phyloP scores from a whole-genome alignment of 1,284 basidiomycete genomes.

The Cystobasidium pallidum region DNA sequence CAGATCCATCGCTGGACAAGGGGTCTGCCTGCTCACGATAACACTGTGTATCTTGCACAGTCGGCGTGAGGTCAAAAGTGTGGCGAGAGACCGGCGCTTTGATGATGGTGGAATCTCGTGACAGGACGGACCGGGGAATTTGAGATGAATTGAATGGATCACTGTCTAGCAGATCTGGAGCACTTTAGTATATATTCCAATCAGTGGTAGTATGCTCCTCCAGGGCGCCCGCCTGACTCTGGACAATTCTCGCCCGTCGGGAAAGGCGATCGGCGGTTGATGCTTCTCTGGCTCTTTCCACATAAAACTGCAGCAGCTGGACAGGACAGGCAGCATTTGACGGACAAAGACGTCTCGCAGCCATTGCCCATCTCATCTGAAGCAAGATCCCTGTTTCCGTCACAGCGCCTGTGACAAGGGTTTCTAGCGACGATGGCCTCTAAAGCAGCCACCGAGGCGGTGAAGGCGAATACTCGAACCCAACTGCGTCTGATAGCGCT shows the following conservation, averaged over 20 bases:
- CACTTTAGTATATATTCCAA: too few relatives aligned
- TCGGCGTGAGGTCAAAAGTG: constrained; percentile 2
- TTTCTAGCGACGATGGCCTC: constrained; percentile 19
- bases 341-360: too few relatives aligned
- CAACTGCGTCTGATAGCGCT: constrained; percentile 41
- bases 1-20: constrained; percentile 9
- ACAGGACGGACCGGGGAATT: background rate
- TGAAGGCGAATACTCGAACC: constrained; percentile 24
- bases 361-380: background rate
- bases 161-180: too few relatives aligned
- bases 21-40: background rate
- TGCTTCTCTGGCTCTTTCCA: background rate
- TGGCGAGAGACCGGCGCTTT: background rate
- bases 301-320: background rate
- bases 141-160: background rate
- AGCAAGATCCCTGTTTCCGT: background rate
- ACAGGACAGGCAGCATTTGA: background rate
- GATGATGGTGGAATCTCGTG: background rate
- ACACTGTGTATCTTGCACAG: background rate
- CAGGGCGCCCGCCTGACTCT: too few relatives aligned
- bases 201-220: too few relatives aligned
- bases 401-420: constrained; percentile 1
- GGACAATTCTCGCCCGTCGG: background rate
- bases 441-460: constrained; percentile 23
- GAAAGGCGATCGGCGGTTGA: background rate